Conservation (phyloP, 306 rosid species). For the Alnus glutinosa region DNA sequence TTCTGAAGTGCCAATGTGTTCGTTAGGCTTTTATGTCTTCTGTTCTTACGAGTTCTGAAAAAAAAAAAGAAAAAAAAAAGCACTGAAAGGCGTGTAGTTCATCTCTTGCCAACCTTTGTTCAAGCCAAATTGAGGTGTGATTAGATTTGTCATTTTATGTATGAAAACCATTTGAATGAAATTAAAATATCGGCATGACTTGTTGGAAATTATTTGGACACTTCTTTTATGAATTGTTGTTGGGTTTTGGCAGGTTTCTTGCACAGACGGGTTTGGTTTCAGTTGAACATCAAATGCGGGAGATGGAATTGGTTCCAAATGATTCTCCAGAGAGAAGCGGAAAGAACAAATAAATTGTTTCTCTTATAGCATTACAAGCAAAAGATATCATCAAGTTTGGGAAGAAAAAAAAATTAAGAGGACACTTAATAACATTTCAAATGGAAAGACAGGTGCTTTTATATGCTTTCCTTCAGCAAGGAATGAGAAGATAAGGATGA, state of each 20-base stretch:
- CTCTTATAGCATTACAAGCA: constrained; percentile 28
- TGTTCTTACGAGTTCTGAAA: not conserved
- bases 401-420: constrained; percentile 24
- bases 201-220: constrained; percentile 6
- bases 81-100: not conserved
- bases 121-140: not conserved
- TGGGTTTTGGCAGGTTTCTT: constrained; percentile 71
- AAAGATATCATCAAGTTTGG: constrained; percentile 20
- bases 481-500: constrained; percentile 9
- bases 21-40: not conserved
- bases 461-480: constrained; percentile 19
- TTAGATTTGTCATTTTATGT: constrained; percentile 4
- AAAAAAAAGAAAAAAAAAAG: not conserved
- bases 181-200: not conserved
- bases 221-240: constrained; percentile 2
- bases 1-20: constrained; percentile 9
- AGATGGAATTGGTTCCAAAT: constrained; percentile 56
- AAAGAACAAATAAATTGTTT: constrained; percentile 35
- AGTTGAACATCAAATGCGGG: constrained; percentile 80
- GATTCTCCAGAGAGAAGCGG: constrained; percentile 36
- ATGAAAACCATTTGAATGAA: not conserved
- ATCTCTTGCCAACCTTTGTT: not conserved
- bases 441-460: not conserved
- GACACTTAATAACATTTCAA: constrained; percentile 6
- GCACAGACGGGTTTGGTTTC: constrained; percentile 80